phyloP scores from a whole-genome alignment of 1,284 basidiomycete genomes.

The Malassezia yamatoensis region DNA sequence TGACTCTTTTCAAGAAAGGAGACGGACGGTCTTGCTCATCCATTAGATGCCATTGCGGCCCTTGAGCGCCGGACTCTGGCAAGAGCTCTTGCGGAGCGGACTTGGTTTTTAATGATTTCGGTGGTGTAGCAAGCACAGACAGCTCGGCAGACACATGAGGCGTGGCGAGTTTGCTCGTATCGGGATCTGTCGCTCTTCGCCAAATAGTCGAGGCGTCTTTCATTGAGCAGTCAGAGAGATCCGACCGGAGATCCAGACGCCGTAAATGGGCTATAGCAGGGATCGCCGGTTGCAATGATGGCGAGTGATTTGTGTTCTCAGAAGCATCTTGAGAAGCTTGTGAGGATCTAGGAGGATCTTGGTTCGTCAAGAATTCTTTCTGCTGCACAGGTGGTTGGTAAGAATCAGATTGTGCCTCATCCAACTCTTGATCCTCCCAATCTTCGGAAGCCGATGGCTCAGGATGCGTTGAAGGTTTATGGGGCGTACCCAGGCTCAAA shows the following conservation, averaged over 20 bases:
- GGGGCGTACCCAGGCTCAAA: neutral
- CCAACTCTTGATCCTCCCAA: conserved; percentile 11
- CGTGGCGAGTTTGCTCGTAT: no score
- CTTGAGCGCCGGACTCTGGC: neutral
- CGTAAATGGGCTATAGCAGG: conserved; percentile 2
- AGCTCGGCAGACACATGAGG: no score
- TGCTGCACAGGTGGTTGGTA: no score
- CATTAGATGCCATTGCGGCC: conserved; percentile 13
- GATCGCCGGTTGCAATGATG: neutral
- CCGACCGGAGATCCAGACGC: neutral
- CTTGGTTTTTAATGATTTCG: neutral
- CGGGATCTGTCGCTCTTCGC: neutral
- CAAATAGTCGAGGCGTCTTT: conserved; percentile 15
- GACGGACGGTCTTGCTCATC: conserved; percentile 17
- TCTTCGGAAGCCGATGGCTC: conserved; percentile 1
- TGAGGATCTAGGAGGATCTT: no score
- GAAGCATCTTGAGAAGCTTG: no score
- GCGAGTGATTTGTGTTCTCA: no score
- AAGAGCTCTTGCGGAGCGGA: neutral
- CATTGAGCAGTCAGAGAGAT: conserved; percentile 18
- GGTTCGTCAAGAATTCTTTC: no score
- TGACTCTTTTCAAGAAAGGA: conserved; percentile 21
- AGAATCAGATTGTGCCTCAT: neutral
- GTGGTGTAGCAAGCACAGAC: neutral
- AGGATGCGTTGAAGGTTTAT: neutral